phyloP scores from a whole-genome alignment of 805 yeast genomes.

The Diddensiella transvaalensis region DNA sequence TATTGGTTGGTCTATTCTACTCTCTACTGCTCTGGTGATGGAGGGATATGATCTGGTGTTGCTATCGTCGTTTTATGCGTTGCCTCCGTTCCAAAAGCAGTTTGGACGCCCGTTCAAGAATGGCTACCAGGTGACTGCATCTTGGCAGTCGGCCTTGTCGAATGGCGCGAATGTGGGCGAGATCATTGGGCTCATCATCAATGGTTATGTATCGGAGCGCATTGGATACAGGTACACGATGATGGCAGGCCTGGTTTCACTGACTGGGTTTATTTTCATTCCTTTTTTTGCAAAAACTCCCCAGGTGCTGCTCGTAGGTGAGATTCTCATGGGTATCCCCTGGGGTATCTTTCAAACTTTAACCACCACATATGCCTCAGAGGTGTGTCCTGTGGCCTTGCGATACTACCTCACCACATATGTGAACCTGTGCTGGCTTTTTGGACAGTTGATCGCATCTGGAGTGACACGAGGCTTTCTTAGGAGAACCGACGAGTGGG shows the following conservation, averaged over 20 bases:
- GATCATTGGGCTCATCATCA: conserved; percentile 43
- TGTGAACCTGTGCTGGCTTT: conserved; percentile 50
- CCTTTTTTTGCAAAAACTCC: conserved; percentile 43
- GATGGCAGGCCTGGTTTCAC: conserved; percentile 35
- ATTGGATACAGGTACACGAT: conserved; percentile 45
- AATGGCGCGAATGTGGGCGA: conserved; percentile 34
- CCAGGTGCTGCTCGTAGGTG: conserved; percentile 34
- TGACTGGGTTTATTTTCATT: conserved; percentile 41
- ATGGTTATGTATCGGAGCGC: conserved; percentile 43
- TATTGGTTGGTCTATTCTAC: conserved; percentile 43
- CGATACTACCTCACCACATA: conserved; percentile 49
- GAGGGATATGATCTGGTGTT: conserved; percentile 47
- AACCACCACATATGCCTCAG: conserved; percentile 50
- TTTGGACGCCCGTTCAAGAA: conserved; percentile 33
- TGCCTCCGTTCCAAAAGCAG: conserved; percentile 40
- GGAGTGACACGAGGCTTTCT: conserved; percentile 43
- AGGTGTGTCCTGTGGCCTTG: conserved; percentile 50
- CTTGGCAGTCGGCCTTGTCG: conserved; percentile 14
- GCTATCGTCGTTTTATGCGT: conserved; percentile 41
- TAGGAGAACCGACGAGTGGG: conserved; percentile 31
- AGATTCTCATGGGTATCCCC: conserved; percentile 38
- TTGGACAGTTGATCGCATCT: conserved; percentile 53
- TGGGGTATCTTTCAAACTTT: conserved; percentile 54
- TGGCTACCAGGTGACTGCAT: conserved; percentile 7
- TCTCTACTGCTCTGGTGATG: conserved; percentile 45